Base-by-base conservation (phyloP, 805 yeast genomes). In the Zygotorulaspora chibaensis region DNA sequence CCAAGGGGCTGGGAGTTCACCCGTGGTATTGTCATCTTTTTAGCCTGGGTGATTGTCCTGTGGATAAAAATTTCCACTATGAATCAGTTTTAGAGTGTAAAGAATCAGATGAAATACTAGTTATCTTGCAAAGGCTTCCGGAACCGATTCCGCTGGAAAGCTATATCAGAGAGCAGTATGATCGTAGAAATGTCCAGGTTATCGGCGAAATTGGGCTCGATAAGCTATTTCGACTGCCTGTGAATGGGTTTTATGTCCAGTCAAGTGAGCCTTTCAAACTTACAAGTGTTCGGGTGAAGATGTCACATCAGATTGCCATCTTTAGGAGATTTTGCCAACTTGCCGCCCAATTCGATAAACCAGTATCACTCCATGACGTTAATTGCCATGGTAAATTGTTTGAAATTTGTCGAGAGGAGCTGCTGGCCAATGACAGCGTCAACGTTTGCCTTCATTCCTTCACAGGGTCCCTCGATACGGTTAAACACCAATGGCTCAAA, bases 181-280 rank as follows among this genome's bases (percentile, higher is more conserved):
- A 54, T n/a, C 31, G 40, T 23, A 16, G 43, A 2, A 10, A 35
- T 2, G 50, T 55, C 12, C 59, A 56, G 16, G 75, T 86, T 10
- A 71, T 91, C 8, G 99, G 99, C 0, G 99, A 91, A 56, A 75
- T 88, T n/a, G 99, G 99, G 0, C 67, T 93, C 2, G 99, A 91
- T 62, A 85, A 83, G 62, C 58, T 79, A 26, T 86, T 87, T 58
- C 65, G 86, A 30, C 62, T 90, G 3, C 95, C 95, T 2, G 55
- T 63, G 45, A 68, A 67, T 46, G 88, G 89, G 1, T 80, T 62
- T 57, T 69, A 68, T 46, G 82, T 45, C n/a, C 42, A 82, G 2
- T 67, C 70, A 47, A 47, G 58, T 7, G 47, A 34, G 9, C 46
- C 35, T 30, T 52, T 49, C 2, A 51, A 49, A 35, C 50, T 75